These are phyloP conservation scores for Pythium oligandrum DNA, from an alignment of 352 stramenopile species.

Conservation along the genomic window DNA sequence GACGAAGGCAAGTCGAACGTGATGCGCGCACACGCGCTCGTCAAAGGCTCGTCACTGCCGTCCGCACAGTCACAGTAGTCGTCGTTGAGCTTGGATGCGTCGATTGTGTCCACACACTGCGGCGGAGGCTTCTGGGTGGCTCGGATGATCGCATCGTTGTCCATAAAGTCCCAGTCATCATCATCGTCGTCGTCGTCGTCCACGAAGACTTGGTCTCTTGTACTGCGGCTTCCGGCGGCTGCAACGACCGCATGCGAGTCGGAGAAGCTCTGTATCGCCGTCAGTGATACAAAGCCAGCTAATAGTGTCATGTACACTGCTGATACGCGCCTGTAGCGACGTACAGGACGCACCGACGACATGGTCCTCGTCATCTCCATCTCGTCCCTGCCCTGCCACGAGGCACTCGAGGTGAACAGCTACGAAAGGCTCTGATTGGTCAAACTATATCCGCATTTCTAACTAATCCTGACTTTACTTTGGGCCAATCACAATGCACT, in stretches of 20 bases:
- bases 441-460: too few species aligned
- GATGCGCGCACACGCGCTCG: conserved; percentile 58
- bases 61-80: conserved; percentile 93
- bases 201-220: conserved; percentile 10
- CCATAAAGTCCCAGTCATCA: conserved; percentile 63
- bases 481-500: too few species aligned
- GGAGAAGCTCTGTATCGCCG: conserved; percentile 1
- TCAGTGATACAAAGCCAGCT: too few species aligned
- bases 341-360: too few species aligned
- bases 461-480: too few species aligned
- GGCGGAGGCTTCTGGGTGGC: conserved; percentile 7
- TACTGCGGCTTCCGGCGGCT: background rate
- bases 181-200: conserved; percentile 46
- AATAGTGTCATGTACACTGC: too few species aligned
- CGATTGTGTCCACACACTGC: conserved; percentile 34
- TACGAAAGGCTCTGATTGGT: too few species aligned
- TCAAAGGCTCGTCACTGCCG: conserved; percentile 87
- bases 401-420: too few species aligned
- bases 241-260: conserved; percentile 8
- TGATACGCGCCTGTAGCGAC: too few species aligned
- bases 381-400: too few species aligned
- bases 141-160: conserved; percentile 35
- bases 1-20: conserved; percentile 2
- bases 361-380: too few species aligned
- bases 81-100: conserved; percentile 74